Percentiles rank a stretch among this genome's conserved stretches.
Conservation (phyloP, 2,329 filamentous ascomycete species). For the Ascochyta rabiei region DNA sequence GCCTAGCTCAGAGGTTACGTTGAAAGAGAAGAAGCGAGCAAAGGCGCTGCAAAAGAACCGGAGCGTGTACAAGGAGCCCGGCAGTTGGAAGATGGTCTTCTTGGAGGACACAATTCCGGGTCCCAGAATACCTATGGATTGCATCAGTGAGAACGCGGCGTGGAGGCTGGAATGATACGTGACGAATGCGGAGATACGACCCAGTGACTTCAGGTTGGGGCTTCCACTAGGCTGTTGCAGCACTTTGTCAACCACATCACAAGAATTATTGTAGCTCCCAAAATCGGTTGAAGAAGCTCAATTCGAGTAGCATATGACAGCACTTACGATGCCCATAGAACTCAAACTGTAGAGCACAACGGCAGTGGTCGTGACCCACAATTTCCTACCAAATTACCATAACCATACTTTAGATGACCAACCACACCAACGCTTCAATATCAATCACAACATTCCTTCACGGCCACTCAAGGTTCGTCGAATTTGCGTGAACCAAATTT, state of each 20-base stretch:
- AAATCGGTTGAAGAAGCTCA: background rate
- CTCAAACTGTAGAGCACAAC: background rate
- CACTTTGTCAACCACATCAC: background rate
- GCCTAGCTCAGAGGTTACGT: background rate
- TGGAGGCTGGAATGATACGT: constrained; percentile 1
- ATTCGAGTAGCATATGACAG: background rate
- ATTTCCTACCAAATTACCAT: too few relatives aligned
- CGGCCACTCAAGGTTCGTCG: background rate
- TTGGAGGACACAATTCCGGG: constrained; percentile 11
- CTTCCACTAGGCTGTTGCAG: background rate
- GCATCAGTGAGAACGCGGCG: constrained; percentile 15
- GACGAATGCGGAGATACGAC: background rate
- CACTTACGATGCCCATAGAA: background rate
- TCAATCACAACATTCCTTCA: background rate
- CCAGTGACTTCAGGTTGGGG: background rate
- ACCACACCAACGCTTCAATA: background rate
- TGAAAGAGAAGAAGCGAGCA: constrained; percentile 15
- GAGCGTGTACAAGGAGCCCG: constrained; percentile 16
- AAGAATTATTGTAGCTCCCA: background rate
- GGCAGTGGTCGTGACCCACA: background rate
- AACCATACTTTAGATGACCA: too few relatives aligned
- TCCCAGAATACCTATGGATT: background rate
- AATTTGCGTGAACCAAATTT: background rate
- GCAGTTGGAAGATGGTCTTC: constrained; percentile 18
- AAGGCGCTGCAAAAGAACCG: constrained; percentile 8